These are phyloP conservation scores for Chaetomium sp. DNA, from an alignment of 2,329 filamentous ascomycete species.

Conservation along the genomic window DNA sequence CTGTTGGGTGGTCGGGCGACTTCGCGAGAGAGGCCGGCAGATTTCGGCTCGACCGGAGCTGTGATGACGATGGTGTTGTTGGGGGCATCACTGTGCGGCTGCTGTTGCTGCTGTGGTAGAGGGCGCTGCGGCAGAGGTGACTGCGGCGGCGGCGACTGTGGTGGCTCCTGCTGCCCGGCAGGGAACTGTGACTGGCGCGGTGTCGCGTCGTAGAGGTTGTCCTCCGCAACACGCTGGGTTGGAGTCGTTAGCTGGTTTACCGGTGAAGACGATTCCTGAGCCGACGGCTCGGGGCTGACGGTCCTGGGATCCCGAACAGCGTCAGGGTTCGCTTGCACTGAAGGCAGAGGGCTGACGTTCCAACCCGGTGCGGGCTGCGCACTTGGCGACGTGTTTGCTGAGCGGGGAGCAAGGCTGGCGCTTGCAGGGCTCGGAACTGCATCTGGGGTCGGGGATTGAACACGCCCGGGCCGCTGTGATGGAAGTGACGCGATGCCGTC, in stretches of 20 bases:
- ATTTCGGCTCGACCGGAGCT: slow-evolving; percentile 26
- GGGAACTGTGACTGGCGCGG: slow-evolving; percentile 35
- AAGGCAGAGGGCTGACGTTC: slow-evolving; percentile 26
- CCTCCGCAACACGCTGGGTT: slow-evolving; percentile 31
- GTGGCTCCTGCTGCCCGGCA: slow-evolving; percentile 20
- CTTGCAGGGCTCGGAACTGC: slow-evolving; percentile 17
- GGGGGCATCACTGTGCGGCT: neutral
- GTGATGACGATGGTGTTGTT: slow-evolving; percentile 19
- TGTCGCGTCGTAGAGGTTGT: slow-evolving; percentile 42
- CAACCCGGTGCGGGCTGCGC: slow-evolving; percentile 29
- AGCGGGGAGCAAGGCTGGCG: slow-evolving; percentile 6
- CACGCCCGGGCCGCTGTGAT: slow-evolving; percentile 26
- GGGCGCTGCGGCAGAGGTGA: slow-evolving; percentile 2
- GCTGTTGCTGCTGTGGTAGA: slow-evolving; percentile 3
- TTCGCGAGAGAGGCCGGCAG: slow-evolving; percentile 25
- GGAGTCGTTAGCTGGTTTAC: slow-evolving; percentile 24
- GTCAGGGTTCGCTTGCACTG: slow-evolving; percentile 3
- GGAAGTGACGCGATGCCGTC: slow-evolving; percentile 30
- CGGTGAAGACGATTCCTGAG: slow-evolving; percentile 5
- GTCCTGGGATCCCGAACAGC: slow-evolving; percentile 13
- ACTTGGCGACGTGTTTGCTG: slow-evolving; percentile 25
- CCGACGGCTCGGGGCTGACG: slow-evolving; percentile 34
- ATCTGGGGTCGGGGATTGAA: slow-evolving; percentile 14
- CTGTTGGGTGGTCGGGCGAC: slow-evolving; percentile 10
- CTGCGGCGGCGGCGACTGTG: neutral